Base-by-base conservation (phyloP, 1,139 yeast species). In the Yamadazyma dushanensis region DNA sequence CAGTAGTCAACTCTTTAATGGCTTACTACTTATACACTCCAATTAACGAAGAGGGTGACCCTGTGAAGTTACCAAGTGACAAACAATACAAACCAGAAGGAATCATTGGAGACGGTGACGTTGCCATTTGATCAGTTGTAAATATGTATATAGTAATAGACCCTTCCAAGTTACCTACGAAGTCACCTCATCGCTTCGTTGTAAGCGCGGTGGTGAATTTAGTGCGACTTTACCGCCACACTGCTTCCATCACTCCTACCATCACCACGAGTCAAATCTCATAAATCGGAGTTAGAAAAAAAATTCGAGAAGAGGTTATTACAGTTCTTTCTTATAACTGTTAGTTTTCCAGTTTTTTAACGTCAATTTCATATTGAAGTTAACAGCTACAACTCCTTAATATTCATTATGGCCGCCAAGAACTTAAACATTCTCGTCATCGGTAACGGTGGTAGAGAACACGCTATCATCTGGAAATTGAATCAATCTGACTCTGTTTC, bases 381-480 rank as follows among this genome's bases (percentile, higher is more conserved):
- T n/a, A n/a, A n/a, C n/a, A n/a, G n/a, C n/a, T n/a, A n/a, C n/a
- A n/a, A 5, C 26, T 16, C 26, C 14, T 24, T 20, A 29, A 13
- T 3, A 17, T 9, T 15, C n/a, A 8, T 24, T 18, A 47, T 47
- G 50, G 43, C 53, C 15, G 24, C 30, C 26, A n/a, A 26, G 23
- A 23, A 31, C 11, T 54, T 79, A 61, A 88, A 85, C 59, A 68
- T 92, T 49, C 81, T 94, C 46, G 83, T 94, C 46, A 76, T 94
- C 51, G 99, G 99, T 54, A 89, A 86, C 66, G 99, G 99, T 56
- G 99, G 98, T 51, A 89, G 99, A 72, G 99, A 94, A 65, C 97
- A 92, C 61, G 97, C 98, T 37, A 75, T 94, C 47, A 85, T 88
- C 14, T 90, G 97, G 97, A 86, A 84, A 57, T 76, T 94, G 49